Evolutionary conservation across 1,284 basidiomycete genomes (phyloP), one percentile per base, ranked within the genome.

Genomic region (Phlebopus sp.): DNA sequence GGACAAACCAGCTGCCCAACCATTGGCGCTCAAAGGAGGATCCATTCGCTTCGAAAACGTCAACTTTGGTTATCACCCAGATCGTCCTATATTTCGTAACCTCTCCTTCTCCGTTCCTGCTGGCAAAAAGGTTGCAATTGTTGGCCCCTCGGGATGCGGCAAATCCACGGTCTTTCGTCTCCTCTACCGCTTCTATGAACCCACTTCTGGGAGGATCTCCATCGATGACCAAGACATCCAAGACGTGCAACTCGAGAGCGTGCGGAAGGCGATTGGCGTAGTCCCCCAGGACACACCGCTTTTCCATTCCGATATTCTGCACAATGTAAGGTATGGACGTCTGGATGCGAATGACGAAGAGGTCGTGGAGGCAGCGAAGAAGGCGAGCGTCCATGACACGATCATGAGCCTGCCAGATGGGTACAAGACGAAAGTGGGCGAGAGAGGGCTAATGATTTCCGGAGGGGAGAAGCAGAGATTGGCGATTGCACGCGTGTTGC

Each of bases 281-380:
- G 97, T 99, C 1, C 97, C 96, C 0, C 96, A 99, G 68, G 97
- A 99, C 62, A 99, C 96, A 15, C 94, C 96, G 1, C 75, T 99
- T 5, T 98, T 99, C 79, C 95, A 99, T 68, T 87, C 89, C 14
- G 86, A 97, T 63, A 88, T 99, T 44, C 75, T 96, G 75, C 91
- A 97, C 66, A 99, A 99, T 63, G 84, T 99, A 43, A 78, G 93
- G 6, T 99, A 99, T 64, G 96, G 96, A 0, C 76, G 88, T n/a
- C 70, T 98, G 23, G 81, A 85, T 49, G 95, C 95, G 25, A 86
- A 76, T 0, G 93, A 98, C 58, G 91, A 88, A 43, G 87, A 98
- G 62, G 96, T 98, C 17, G 76, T 79, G 47, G 84, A 83, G 54
- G 96, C 86, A 2, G 86, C 93, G 36, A 74, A 73, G 63, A 87